These are phyloP conservation scores for Rubroshorea leprosula DNA, from an alignment of 345 rosid species.

Conservation along the genomic window DNA sequence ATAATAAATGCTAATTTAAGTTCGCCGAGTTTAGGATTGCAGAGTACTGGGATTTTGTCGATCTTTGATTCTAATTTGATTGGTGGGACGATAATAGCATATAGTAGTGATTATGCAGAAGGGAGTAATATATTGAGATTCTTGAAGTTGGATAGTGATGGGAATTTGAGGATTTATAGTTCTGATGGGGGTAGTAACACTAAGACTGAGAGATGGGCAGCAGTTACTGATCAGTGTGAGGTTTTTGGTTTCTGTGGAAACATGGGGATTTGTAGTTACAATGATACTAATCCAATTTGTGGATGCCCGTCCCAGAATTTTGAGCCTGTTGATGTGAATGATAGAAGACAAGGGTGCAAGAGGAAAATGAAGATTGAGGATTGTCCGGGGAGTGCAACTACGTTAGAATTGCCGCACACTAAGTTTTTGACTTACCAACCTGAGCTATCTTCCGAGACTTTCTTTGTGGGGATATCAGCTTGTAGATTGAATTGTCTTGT, in stretches of 20 bases:
- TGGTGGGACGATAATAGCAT: slow-evolving; percentile 27
- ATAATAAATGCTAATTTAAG: slow-evolving; percentile 26
- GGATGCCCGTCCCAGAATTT: slow-evolving; percentile 65
- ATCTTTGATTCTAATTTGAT: slow-evolving; percentile 32
- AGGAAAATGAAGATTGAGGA: slow-evolving; percentile 44
- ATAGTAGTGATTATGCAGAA: slow-evolving; percentile 55
- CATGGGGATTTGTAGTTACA: slow-evolving; percentile 56
- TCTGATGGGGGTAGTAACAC: slow-evolving; percentile 27
- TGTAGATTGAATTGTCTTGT: slow-evolving; percentile 52
- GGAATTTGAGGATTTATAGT: slow-evolving; percentile 58
- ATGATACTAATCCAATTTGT: slow-evolving; percentile 37
- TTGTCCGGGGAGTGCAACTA: slow-evolving; percentile 43
- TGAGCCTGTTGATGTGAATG: slow-evolving; percentile 40
- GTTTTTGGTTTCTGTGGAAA: slow-evolving; percentile 64
- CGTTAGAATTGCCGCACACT: slow-evolving; percentile 47
- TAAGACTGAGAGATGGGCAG: slow-evolving; percentile 39
- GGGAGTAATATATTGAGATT: slow-evolving; percentile 45
- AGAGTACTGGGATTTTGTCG: slow-evolving; percentile 35
- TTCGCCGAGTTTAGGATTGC: slow-evolving; percentile 43
- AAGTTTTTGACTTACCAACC: slow-evolving; percentile 48
- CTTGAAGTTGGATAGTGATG: slow-evolving; percentile 49
- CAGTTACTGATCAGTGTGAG: slow-evolving; percentile 54
- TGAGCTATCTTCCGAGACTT: slow-evolving; percentile 32
- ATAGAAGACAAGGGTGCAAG: slow-evolving; percentile 53
- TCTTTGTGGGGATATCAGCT: slow-evolving; percentile 40